Conservation (phyloP, 2,329 filamentous ascomycete species). For the Fusarium pseudograminearum region DNA sequence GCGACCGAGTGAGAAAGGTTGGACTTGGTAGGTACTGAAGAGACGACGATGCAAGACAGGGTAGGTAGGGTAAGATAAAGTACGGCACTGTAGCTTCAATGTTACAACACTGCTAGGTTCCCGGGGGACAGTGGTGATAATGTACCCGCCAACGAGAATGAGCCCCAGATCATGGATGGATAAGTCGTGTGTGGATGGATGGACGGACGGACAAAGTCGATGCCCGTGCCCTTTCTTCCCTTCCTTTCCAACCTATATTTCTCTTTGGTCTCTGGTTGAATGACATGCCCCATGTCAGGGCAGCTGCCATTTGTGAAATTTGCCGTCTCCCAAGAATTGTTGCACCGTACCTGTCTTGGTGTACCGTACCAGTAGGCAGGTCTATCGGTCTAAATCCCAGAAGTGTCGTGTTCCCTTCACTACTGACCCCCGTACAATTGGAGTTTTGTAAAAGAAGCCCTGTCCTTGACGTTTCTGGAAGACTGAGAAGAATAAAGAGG, state of each 20-base stretch:
- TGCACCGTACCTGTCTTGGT: constrained; percentile 17
- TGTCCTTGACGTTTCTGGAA: constrained; percentile 44
- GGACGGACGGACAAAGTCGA: constrained; percentile 28
- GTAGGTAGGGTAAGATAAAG: constrained; percentile 15
- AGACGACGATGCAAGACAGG: constrained; percentile 7
- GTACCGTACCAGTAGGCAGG: constrained; percentile 15
- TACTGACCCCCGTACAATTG: constrained; percentile 30
- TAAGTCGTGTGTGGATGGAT: constrained; percentile 14
- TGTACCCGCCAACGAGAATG: constrained; percentile 43
- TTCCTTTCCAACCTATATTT: constrained; percentile 9
- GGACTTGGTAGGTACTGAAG: constrained; percentile 8
- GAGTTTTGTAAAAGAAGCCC: constrained; percentile 36
- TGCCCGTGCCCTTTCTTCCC: constrained; percentile 35
- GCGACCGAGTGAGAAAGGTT: constrained; percentile 33
- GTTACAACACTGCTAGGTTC: constrained; percentile 40
- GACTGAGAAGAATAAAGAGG: constrained; percentile 39
- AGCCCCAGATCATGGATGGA: constrained; percentile 27
- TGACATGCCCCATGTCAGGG: constrained; percentile 44
- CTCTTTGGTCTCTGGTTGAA: constrained; percentile 18
- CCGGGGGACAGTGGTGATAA: constrained; percentile 46
- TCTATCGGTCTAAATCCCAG: constrained; percentile 39
- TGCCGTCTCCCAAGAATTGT: constrained; percentile 25
- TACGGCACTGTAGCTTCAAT: constrained; percentile 39
- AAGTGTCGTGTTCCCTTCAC: constrained; percentile 33
- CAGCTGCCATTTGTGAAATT: constrained; percentile 28